These are phyloP conservation scores for Hirschfeldia incana DNA, from an alignment of 345 rosid genomes.

Conservation along the genomic window DNA sequence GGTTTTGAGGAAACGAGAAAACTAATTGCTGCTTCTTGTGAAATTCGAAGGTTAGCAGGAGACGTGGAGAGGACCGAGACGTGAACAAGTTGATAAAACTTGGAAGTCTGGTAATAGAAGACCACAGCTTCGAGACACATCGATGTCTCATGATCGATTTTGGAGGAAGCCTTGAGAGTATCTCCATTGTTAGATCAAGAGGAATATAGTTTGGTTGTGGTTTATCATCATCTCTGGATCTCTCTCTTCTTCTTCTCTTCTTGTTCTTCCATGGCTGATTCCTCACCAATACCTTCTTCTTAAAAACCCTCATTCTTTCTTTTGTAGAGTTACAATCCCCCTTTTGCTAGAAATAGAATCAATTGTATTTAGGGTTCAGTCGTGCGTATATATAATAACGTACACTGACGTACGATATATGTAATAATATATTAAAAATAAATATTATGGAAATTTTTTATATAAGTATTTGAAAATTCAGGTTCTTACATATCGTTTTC, in stretches of 20 bases:
- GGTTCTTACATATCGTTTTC: no score
- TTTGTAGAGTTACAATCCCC: no score
- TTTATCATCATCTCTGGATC: neutral
- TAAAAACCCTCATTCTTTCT: neutral
- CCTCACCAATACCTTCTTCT: neutral
- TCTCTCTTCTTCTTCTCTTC: neutral
- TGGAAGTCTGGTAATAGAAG: neutral
- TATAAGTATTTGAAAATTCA: no score
- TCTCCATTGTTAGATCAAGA: neutral
- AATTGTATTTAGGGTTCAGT: no score
- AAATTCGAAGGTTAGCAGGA: neutral
- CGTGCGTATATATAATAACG: no score
- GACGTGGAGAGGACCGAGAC: neutral
- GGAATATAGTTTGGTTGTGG: neutral
- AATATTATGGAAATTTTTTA: no score
- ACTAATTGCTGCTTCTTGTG: neutral
- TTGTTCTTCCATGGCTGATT: neutral
- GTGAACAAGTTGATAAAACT: neutral
- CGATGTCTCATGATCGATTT: neutral
- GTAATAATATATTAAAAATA: no score
- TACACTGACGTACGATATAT: no score
- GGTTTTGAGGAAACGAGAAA: neutral
- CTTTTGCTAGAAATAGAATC: no score
- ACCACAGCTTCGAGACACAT: neutral
- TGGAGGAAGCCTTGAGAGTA: constrained; percentile 1